Evolutionary conservation across 2,329 filamentous ascomycete species (phyloP).

Genomic region (Xylariaceae sp.): DNA sequence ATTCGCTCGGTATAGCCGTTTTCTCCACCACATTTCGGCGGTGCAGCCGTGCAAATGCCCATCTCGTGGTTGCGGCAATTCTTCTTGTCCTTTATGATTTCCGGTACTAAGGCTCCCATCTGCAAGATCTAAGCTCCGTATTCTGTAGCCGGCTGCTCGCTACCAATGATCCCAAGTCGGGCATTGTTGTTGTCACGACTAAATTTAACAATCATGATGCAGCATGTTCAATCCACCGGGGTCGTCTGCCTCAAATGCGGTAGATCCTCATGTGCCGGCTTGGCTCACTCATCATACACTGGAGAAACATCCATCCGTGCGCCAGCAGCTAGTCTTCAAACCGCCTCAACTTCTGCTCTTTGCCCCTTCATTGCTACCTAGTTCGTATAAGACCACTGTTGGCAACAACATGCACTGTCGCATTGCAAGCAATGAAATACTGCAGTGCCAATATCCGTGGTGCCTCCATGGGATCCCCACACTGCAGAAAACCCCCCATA

Average conservation of each 20-base stretch:
- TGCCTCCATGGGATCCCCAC: constrained; percentile 18
- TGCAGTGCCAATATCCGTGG: neutral
- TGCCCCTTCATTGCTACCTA: constrained; percentile 4
- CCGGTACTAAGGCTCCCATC: too few species aligned
- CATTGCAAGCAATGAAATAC: constrained; percentile 12
- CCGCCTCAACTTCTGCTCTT: constrained; percentile 6
- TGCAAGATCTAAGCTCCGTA: neutral
- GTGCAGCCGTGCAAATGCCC: constrained; percentile 10
- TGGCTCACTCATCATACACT: constrained; percentile 13
- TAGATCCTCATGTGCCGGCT: constrained; percentile 31
- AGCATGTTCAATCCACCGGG: constrained; percentile 1
- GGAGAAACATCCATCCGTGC: neutral
- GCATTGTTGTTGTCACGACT: too few species aligned
- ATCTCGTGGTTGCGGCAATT: constrained; percentile 16
- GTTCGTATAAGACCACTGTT: constrained; percentile 8
- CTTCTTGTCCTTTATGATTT: constrained; percentile 16
- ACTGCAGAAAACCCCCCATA: constrained; percentile 18
- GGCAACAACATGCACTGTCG: constrained; percentile 13
- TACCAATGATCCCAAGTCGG: too few species aligned
- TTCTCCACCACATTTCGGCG: constrained; percentile 32
- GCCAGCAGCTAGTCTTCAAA: constrained; percentile 9
- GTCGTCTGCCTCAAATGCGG: constrained; percentile 9
- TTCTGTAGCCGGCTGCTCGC: too few species aligned
- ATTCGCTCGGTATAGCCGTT: constrained; percentile 41
- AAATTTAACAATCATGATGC: neutral